Conservation (phyloP, 169 alveolate species). For the Fabrea salina region DNA sequence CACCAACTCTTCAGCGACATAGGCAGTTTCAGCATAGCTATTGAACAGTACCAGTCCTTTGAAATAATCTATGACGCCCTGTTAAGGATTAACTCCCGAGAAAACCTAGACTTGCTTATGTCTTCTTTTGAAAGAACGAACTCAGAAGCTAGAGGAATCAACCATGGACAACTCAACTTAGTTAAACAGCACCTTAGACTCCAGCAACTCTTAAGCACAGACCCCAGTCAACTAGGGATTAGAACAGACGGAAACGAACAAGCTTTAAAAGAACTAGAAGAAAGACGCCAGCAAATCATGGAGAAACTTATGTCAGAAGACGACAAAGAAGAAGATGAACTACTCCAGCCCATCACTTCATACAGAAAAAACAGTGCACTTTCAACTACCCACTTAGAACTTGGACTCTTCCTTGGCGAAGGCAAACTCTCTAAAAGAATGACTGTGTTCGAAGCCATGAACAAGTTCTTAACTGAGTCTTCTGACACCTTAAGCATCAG, state of each 20-base stretch:
- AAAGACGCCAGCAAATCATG: not conserved
- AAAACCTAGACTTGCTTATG: not conserved
- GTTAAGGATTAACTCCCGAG: not conserved
- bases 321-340: slow-evolving; percentile 8
- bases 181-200: not conserved
- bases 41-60: not conserved
- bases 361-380: not conserved
- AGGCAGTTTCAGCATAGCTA: not conserved
- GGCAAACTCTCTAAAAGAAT: not conserved
- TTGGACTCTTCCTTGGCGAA: not conserved
- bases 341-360: not conserved
- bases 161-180: slow-evolving; percentile 4
- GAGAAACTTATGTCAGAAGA: not conserved
- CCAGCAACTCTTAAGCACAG: slow-evolving; percentile 9
- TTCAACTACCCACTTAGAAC: not conserved
- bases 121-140: slow-evolving; percentile 6
- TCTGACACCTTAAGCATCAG: not conserved
- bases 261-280: not conserved
- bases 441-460: slow-evolving; percentile 10
- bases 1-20: not conserved
- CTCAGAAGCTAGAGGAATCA: slow-evolving; percentile 7
- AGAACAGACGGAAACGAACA: slow-evolving; percentile 10
- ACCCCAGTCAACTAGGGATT: slow-evolving; percentile 8
- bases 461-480: not conserved
- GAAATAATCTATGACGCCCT: not conserved